phyloP scores from a whole-genome alignment of 768 basidiomycete species.

The Clavulina sp. region DNA sequence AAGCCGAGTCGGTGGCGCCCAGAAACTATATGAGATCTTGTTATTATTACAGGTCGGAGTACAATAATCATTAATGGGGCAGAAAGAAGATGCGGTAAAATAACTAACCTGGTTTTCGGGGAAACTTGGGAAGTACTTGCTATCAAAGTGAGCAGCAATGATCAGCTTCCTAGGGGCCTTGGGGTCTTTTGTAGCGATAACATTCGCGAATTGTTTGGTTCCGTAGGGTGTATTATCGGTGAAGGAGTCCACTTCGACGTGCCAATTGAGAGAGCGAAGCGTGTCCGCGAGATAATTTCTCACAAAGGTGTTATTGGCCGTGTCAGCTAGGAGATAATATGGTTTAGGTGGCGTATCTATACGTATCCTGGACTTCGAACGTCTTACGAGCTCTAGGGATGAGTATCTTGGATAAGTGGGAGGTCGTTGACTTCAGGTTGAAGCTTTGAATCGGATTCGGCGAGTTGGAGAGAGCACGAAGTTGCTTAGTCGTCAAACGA shows the following conservation, averaged over 20 bases:
- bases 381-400: conserved; percentile 66
- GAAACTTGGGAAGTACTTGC: conserved; percentile 61
- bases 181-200: conserved; percentile 93
- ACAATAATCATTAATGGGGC: background rate
- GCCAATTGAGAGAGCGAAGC: conserved; percentile 62
- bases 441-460: conserved; percentile 51
- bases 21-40: conserved; percentile 48
- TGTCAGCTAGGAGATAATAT: conserved; percentile 32
- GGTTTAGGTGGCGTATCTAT: conserved; percentile 5
- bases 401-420: conserved; percentile 67
- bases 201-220: conserved; percentile 60
- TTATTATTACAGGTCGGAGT: conserved; percentile 4
- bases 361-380: conserved; percentile 3
- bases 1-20: conserved; percentile 94
- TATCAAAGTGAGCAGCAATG: conserved; percentile 86
- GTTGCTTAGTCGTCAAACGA: conserved; percentile 19
- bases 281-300: conserved; percentile 63
- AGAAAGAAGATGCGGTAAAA: conserved; percentile 2
- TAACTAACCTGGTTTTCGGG: conserved; percentile 55
- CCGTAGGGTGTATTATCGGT: conserved; percentile 68
- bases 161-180: conserved; percentile 61
- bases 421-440: conserved; percentile 43
- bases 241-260: conserved; percentile 75
- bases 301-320: conserved; percentile 63
- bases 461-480: conserved; percentile 32